Evolutionary conservation across 164 flowering plant genomes (phyloP), one percentile per base, ranked within the genome.

Genomic region (Paratinospora sagittata): DNA sequence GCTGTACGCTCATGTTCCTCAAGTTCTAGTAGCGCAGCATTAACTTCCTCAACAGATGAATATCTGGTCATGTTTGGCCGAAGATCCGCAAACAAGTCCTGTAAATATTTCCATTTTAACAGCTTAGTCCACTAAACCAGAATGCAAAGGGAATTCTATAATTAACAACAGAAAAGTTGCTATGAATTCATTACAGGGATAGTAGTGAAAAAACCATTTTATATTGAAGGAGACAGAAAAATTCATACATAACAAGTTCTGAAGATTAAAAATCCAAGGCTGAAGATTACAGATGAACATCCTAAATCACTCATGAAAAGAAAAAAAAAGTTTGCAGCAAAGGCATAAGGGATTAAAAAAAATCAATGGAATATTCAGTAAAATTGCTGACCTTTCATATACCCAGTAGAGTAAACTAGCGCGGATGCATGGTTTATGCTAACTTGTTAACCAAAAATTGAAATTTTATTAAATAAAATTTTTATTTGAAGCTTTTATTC

Each of bases 11-110:
- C 97, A 77, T 85, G 90, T 76, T 95, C 97, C 81, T 95, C 99
- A 27, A 89, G 84, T 71, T 89, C 94, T 72, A 75, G 30, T 0
- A 90, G 77, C 68, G 96, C 97, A 16, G 85, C 84, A 84, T 82
- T 85, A 33, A 92, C 91, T 76, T 92, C 97, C 79, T 90, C 98
- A 72, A 89, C 76, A 41, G 97, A 84, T 70, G 87, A 78, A 75
- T 87, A 92, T 37, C 98, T 85, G 30, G 81, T 85, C 97, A 95
- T 89, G 70, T 85, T 89, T 39, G 98, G 91, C 23, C 97, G 91
- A 72, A 95, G 77, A 66, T 85, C 97, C 0, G 88, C 94, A 85
- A 95, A 95, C 45, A 92, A 81, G 79, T 95, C 98, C 97, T 92
- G 87, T 74, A 77, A 71, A 21, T 19, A 17, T 34, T 36, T 19